Base-by-base conservation (phyloP, 1,284 basidiomycete genomes). In the Melampsora larici-populina region DNA sequence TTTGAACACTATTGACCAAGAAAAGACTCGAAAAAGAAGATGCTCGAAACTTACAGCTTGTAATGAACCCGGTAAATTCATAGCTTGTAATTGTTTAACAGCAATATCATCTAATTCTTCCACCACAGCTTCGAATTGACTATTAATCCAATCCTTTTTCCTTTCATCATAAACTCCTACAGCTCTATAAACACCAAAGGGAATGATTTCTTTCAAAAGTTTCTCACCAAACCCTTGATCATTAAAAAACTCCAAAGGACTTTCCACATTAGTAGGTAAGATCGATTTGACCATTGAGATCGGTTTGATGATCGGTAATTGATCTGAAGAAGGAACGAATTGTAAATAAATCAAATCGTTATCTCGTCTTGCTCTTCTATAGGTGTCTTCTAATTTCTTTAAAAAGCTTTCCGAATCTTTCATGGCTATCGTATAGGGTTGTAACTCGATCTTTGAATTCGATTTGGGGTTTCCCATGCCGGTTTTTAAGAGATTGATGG, bases 281-380 rank as follows among this genome's bases (percentile, higher is more conserved):
- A 85, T 87, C 1, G 89, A 84, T 79, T 90, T 88, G 43, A 90
- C 92, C 84, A 98, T 89, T 4, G 88, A 85, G 1, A 89, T 89
- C 29, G 89, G 89, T 55, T 86, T 85, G 65, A 98, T 90, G 0
- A 87, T 83, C 0, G 90, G 85, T 4, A 97, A 87, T 36, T 90
- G 87, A 1, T 91, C 89, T 0, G 88, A 82, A 0, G 92, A 86
- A 0, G 94, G 94, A 0, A 97, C 88, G 64, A 92, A 90, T 78
- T 93, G 88, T 80, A 97, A 92, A 85, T 99, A 99, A 70, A 99
- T 97, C 6, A 98, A 86, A 83, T 97, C 92, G 82, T 99, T 99
- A 84, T 99, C 97, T 36, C 92, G 89, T 79, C 91, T 89, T 0
- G 95, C 93, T 18, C 92, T 88, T 2, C 86, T 84, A 26, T 87